Evolutionary conservation across 495 filamentous ascomycete genomes (phyloP), one percentile per base, ranked within the genome.

Genomic region (Saxispiralis lemnorum): DNA sequence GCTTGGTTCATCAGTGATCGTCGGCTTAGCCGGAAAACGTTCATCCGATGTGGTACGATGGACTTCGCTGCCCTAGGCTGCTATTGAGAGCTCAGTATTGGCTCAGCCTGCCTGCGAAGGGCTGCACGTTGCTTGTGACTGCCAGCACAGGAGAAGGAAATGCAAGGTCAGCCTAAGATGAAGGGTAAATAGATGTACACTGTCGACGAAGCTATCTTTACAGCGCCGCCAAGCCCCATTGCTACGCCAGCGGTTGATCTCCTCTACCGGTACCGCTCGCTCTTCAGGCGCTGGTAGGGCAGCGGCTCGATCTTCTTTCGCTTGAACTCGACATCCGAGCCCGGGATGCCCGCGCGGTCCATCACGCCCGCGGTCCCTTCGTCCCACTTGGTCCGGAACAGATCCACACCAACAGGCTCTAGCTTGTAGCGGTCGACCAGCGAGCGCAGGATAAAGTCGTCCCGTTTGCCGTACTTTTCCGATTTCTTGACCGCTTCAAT

Each of bases 351-450:
- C 46, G 82, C 74, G 57, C 78, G 64, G 58, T 73, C 64, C 88
- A 99, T 95, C 44, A 99, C 83, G 31, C 67, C 76, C 46, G 71
- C 74, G 31, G 80, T 99, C 42, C 72, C 70, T 33, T 84, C 81
- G 58, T 99, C 89, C 84, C 86, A 99, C 47, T 78, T 60, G 49
- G 72, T 78, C 47, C 89, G 76, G 75, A 94, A 99, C 53, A 99
- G 63, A 57, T 72, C 76, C 30, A 81, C 78, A 41, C 89, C 89
- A 31, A 93, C 78, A 6, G 86, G 69, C 44, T 69, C 69, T 34
- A 93, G 64, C 31, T 62, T 58, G 56, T 79, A 72, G 49, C 74
- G 76, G 53, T 75, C 68, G 50, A 75, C 70, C 54, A 93, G 79
- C 35, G 69, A 68, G 51, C 83, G 73, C 46, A 92, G 60, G 47